These are phyloP conservation scores for Saccharum officinarum DNA, from an alignment of 176 grass and related monocot species.

Conservation along the genomic window DNA sequence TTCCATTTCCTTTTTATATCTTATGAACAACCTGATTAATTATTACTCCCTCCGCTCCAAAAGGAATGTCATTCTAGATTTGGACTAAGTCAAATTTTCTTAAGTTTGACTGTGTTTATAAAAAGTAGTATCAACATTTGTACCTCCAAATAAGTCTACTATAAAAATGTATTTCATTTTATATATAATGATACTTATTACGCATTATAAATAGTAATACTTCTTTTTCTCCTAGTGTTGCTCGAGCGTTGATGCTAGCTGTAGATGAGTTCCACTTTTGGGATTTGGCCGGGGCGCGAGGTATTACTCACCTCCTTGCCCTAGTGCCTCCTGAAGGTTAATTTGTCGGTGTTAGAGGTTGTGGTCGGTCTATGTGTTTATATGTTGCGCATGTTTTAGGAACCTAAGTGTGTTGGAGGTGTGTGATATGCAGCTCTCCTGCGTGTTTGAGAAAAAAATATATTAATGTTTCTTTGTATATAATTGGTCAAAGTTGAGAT, in stretches of 20 bases:
- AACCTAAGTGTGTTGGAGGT: background rate
- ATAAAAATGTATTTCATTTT: background rate
- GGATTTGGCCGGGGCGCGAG: background rate
- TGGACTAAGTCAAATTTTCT: background rate
- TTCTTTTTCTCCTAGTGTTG: background rate
- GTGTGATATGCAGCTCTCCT: background rate
- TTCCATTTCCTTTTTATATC: slow-evolving; percentile 1
- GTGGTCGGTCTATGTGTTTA: background rate
- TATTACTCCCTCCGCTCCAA: background rate
- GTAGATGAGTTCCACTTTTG: background rate
- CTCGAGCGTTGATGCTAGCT: background rate
- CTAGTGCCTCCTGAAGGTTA: background rate
- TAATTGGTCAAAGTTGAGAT: background rate
- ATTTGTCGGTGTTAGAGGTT: background rate
- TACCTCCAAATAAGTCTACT: background rate
- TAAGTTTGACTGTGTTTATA: background rate
- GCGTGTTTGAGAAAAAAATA: background rate
- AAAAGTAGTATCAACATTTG: background rate
- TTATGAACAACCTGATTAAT: slow-evolving; percentile 1
- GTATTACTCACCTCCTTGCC: background rate
- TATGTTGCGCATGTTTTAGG: background rate
- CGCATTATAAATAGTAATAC: background rate
- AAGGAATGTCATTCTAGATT: background rate
- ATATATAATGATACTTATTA: background rate
- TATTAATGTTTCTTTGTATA: background rate